Conservation (phyloP, 2,329 filamentous ascomycete genomes). For the Fusarium gaditjirri region DNA sequence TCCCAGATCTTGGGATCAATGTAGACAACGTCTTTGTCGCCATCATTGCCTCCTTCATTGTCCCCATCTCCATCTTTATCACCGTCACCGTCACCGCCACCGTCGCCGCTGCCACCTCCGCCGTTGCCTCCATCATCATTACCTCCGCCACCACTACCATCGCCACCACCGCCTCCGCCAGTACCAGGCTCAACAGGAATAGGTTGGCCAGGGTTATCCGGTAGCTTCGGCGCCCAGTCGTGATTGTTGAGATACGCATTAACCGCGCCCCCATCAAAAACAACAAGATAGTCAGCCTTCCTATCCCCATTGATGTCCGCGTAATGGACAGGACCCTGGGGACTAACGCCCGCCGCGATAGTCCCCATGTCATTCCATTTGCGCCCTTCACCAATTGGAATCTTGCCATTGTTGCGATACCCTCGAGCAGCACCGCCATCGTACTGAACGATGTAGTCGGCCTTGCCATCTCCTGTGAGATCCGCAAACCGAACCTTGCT, state of each 20-base stretch:
- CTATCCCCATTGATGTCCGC: slow-evolving; percentile 34
- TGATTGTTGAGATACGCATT: slow-evolving; percentile 27
- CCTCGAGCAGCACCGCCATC: slow-evolving; percentile 14
- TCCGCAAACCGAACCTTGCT: slow-evolving; percentile 21
- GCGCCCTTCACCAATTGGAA: neutral
- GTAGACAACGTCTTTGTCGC: neutral
- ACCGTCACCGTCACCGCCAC: neutral
- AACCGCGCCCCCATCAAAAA: slow-evolving; percentile 2
- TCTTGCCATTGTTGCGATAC: slow-evolving; percentile 14
- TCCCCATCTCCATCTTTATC: neutral
- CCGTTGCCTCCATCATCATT: too few species aligned
- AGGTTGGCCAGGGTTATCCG: neutral
- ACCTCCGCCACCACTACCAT: neutral
- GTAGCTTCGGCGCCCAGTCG: neutral
- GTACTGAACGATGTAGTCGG: slow-evolving; percentile 21
- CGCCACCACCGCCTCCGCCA: neutral
- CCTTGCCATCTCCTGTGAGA: slow-evolving; percentile 17
- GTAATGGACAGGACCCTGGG: slow-evolving; percentile 20
- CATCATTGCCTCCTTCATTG: neutral
- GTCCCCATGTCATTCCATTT: slow-evolving; percentile 28
- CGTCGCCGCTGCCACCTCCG: neutral
- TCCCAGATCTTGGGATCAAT: slow-evolving; percentile 16
- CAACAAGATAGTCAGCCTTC: slow-evolving; percentile 28
- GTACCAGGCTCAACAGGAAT: neutral
- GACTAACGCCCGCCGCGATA: slow-evolving; percentile 5